These are phyloP conservation scores for Phaeophleospora eucalypticola DNA, from an alignment of 2,329 filamentous ascomycete species.

Conservation along the genomic window DNA sequence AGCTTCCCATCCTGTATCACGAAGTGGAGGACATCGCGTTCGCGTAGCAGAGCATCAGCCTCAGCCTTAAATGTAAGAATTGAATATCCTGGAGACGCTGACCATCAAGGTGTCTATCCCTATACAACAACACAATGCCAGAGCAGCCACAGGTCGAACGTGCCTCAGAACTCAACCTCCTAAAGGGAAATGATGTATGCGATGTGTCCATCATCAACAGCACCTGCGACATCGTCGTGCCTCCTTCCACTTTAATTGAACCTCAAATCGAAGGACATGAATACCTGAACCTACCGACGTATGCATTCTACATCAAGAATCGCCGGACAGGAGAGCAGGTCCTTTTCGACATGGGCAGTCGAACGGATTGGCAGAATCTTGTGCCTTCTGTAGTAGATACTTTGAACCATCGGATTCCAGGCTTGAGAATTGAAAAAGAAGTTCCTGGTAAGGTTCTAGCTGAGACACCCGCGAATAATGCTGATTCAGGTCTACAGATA, in stretches of 20 bases:
- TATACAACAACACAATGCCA: constrained; percentile 11
- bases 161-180: constrained; percentile 14
- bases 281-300: constrained; percentile 19
- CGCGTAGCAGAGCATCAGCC: not conserved
- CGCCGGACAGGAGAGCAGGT: constrained; percentile 28
- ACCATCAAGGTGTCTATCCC: not conserved
- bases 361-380: constrained; percentile 41
- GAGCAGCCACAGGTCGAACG: constrained; percentile 9
- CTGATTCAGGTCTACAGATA: no score
- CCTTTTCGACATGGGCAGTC: constrained; percentile 42
- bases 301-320: constrained; percentile 16
- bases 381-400: constrained; percentile 19
- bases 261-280: constrained; percentile 47
- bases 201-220: constrained; percentile 19
- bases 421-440: constrained; percentile 26
- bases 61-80: no score
- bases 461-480: not conserved
- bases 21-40: not conserved
- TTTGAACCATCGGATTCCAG: constrained; percentile 16
- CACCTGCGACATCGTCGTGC: constrained; percentile 16
- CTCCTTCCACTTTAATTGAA: constrained; percentile 68
- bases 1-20: not conserved
- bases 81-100: not conserved
- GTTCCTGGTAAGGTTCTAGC: constrained; percentile 11
- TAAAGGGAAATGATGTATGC: constrained; percentile 13